These are phyloP conservation scores for Magnolia kwangsiensis DNA, from an alignment of 164 flowering plant genomes.

Conservation along the genomic window DNA sequence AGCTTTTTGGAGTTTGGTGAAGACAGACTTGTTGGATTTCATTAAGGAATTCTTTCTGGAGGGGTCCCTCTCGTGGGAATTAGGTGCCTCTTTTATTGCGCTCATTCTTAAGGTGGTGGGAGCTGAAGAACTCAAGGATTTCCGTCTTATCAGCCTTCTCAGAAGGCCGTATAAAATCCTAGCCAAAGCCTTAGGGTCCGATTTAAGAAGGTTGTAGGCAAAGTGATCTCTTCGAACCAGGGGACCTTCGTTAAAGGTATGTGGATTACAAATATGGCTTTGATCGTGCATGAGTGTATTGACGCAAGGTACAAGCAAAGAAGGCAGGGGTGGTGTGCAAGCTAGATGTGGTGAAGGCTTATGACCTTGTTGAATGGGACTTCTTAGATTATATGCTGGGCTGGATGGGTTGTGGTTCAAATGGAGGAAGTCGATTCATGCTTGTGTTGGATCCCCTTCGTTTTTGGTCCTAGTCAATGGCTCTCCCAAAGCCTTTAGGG, in stretches of 20 bases:
- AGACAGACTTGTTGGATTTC: not conserved
- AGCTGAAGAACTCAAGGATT: not conserved
- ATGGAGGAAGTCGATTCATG: too few species aligned
- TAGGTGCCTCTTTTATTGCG: not conserved
- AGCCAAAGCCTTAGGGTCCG: not conserved
- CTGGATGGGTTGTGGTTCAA: too few species aligned
- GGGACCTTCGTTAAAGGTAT: not conserved
- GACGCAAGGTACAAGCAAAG: too few species aligned
- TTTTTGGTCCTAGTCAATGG: too few species aligned
- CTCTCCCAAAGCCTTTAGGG: too few species aligned
- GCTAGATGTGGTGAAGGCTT: too few species aligned
- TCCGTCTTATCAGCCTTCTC: not conserved
- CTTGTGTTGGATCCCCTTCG: too few species aligned
- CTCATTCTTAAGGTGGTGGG: not conserved
- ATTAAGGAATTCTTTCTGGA: not conserved
- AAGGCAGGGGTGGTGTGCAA: too few species aligned
- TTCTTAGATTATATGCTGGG: too few species aligned
- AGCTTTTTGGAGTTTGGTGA: not conserved
- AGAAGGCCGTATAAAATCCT: not conserved
- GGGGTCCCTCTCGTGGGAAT: not conserved
- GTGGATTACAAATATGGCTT: not conserved
- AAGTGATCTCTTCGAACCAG: not conserved
- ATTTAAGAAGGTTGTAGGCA: not conserved
- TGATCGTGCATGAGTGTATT: too few species aligned
- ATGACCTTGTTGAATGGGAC: too few species aligned